phyloP scores from a whole-genome alignment of 106 monocot genomes.

The Allium cepa region DNA sequence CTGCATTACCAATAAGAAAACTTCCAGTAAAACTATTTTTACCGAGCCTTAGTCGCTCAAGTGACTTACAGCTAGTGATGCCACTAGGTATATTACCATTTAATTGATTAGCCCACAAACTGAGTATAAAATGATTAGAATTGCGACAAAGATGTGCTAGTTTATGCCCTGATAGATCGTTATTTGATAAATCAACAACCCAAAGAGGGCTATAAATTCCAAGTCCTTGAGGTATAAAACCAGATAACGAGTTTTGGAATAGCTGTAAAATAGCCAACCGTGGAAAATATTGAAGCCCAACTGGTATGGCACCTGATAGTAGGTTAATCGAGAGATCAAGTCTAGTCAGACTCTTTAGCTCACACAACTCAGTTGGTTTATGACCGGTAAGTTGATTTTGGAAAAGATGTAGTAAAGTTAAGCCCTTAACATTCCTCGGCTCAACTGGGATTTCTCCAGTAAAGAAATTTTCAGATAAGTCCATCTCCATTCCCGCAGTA shows the following conservation, averaged over 20 bases:
- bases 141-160: conserved; percentile 63
- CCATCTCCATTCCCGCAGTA: conserved; percentile 47
- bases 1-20: conserved; percentile 67
- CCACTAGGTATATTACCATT: conserved; percentile 67
- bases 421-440: conserved; percentile 46
- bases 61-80: conserved; percentile 58
- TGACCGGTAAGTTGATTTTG: conserved; percentile 67
- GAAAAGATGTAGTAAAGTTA: conserved; percentile 68
- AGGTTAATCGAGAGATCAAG: conserved; percentile 87
- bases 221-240: conserved; percentile 61
- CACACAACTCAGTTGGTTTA: conserved; percentile 55
- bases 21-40: conserved; percentile 73
- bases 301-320: conserved; percentile 62
- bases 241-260: conserved; percentile 70
- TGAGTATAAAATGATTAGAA: conserved; percentile 70
- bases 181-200: conserved; percentile 87
- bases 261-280: conserved; percentile 62
- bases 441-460: conserved; percentile 63
- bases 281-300: conserved; percentile 61
- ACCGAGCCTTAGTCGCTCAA: conserved; percentile 78
- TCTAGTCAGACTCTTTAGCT: conserved; percentile 64
- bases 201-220: conserved; percentile 77
- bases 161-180: conserved; percentile 65
- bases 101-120: conserved; percentile 63
- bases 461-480: conserved; percentile 87